phyloP scores from a whole-genome alignment of 345 rosid genomes.

The Eucalyptus albens region DNA sequence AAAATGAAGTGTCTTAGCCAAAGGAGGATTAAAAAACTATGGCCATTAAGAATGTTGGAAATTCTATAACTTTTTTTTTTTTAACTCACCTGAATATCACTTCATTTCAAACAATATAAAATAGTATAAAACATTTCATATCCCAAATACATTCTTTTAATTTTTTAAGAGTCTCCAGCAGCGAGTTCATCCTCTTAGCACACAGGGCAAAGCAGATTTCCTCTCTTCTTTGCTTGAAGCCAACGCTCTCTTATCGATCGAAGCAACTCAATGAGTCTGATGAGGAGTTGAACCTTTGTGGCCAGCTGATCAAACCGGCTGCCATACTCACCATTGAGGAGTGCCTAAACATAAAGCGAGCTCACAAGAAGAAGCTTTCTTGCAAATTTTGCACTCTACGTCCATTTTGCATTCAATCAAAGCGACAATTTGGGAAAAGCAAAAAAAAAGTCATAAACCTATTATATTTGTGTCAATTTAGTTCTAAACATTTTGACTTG shows the following conservation, averaged over 20 bases:
- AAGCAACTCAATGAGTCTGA: neutral
- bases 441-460: too few species aligned
- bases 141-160: neutral
- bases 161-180: neutral
- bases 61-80: too few species aligned
- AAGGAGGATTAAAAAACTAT: too few species aligned
- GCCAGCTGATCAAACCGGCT: neutral
- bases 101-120: neutral
- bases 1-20: too few species aligned
- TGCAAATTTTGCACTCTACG: neutral
- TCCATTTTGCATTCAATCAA: neutral
- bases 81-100: too few species aligned
- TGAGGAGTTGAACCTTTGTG: neutral
- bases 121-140: neutral
- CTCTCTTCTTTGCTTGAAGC: neutral
- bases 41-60: too few species aligned
- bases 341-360: neutral
- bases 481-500: fast-evolving
- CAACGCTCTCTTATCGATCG: neutral
- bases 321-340: too few species aligned
- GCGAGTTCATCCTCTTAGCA: neutral
- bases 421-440: neutral
- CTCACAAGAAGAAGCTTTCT: neutral
- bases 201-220: neutral
- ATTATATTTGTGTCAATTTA: too few species aligned